phyloP scores from a whole-genome alignment of 768 basidiomycete genomes.

The Candolleomyces aberdarensis region DNA sequence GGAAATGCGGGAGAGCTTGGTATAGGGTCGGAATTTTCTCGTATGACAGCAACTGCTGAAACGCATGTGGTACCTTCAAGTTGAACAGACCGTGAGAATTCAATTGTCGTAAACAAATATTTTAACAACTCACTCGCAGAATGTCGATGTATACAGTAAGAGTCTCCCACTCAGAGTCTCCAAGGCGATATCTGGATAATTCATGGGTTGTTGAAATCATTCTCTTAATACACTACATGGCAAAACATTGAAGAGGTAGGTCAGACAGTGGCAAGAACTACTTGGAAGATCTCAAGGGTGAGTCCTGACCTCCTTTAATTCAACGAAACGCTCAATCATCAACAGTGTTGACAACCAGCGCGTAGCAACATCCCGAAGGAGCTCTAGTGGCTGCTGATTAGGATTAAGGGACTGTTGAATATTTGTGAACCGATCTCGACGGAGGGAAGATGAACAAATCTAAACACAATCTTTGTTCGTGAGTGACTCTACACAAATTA shows the following conservation, averaged over 20 bases:
- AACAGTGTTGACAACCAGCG: conserved; percentile 28
- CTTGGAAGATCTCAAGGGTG: conserved; percentile 10
- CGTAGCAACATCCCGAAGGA: conserved; percentile 25
- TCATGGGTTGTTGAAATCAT: conserved; percentile 17
- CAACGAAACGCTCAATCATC: conserved; percentile 25
- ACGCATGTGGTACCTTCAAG: conserved; percentile 26
- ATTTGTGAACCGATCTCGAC: conserved; percentile 11
- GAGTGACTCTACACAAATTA: not conserved
- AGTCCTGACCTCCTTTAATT: conserved; percentile 17
- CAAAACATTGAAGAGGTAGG: conserved; percentile 8
- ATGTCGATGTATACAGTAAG: conserved; percentile 20
- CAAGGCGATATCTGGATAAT: conserved; percentile 19
- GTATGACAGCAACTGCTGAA: conserved; percentile 27
- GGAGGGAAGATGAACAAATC: conserved; percentile 12
- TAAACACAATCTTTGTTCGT: not conserved
- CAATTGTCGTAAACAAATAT: not conserved
- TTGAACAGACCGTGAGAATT: not conserved
- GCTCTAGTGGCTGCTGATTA: conserved; percentile 18
- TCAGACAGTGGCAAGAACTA: too few relatives aligned
- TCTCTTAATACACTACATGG: conserved; percentile 13
- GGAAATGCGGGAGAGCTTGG: conserved; percentile 24
- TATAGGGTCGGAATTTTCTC: conserved; percentile 25
- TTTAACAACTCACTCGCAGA: conserved; percentile 17
- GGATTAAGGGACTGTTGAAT: not conserved
- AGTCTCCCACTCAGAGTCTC: conserved; percentile 21